These are phyloP conservation scores for Medicago lupulina DNA, from an alignment of 306 rosid species.

Conservation along the genomic window DNA sequence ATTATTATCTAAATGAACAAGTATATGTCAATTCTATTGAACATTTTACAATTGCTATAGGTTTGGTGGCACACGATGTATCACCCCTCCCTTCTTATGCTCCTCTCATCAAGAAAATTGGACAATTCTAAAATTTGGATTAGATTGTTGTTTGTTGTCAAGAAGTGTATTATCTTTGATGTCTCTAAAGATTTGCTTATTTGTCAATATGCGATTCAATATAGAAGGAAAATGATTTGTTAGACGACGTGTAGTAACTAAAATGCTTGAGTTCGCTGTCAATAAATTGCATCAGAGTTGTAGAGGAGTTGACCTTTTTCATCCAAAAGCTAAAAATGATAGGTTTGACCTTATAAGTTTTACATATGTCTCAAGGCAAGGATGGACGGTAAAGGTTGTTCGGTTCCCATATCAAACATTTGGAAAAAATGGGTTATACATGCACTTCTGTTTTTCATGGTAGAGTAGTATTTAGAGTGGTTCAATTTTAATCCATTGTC, in stretches of 20 bases:
- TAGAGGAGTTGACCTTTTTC: constrained; percentile 37
- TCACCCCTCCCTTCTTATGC: too few relatives aligned
- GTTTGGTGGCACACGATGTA: too few relatives aligned
- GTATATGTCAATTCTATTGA: too few relatives aligned
- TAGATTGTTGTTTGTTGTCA: too few relatives aligned
- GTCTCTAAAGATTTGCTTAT: too few relatives aligned
- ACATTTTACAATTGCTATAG: too few relatives aligned
- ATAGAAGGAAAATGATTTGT: background rate
- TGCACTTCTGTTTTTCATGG: constrained; percentile 15
- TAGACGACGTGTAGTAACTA: background rate
- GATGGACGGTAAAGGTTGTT: constrained; percentile 66
- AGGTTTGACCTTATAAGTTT: constrained; percentile 48
- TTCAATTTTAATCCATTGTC: background rate
- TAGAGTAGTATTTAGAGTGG: background rate
- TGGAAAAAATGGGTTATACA: constrained; percentile 36
- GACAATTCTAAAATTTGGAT: too few relatives aligned
- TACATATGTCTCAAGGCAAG: constrained; percentile 26
- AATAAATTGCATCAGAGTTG: background rate
- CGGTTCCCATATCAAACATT: constrained; percentile 57
- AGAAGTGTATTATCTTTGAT: too few relatives aligned
- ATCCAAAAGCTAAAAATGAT: constrained; percentile 21
- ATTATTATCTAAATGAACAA: too few relatives aligned
- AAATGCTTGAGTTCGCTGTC: background rate
- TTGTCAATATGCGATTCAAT: too few relatives aligned
- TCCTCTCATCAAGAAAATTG: too few relatives aligned